Evolutionary conservation across 768 basidiomycete genomes (phyloP), one percentile per base, ranked within the genome.

Genomic region (Tephrocybe sp.): DNA sequence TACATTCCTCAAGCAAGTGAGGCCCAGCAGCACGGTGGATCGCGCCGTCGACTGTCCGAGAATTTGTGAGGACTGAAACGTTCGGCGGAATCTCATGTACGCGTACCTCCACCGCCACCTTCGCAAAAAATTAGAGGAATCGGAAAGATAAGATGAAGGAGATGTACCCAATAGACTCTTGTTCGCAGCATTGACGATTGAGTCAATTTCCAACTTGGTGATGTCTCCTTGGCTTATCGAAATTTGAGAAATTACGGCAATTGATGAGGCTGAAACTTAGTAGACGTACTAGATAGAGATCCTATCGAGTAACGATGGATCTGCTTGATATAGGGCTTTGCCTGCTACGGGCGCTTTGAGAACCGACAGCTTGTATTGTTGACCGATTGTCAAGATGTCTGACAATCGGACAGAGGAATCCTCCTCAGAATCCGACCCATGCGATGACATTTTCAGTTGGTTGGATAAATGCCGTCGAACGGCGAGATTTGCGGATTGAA

Each of bases 171-270:
- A 69, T 29, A 93, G 69, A 42, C 78, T 77, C 39, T 72, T 72
- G 60, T 92, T 92, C 5, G 90, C 91, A 11, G 91, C 91, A 59
- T 91, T 92, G 23, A 92, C 90, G 47, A 92, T 84, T 0, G 80
- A 70, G 61, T 91, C 89, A 10, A 87, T 68, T 44, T 82, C 73
- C 18, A 92, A 62, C 48, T 72, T 69, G 2, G 90, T 91, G 49
- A 93, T 91, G 64, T 91, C 86, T 21, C 87, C 88, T 60, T 87
- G 82, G 58, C 90, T 91, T 58, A 45, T 19, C 18, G 25, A 37
- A 13, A 15, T 15, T 4, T 15, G 7, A 7, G 33, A 41, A 33
- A 33, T 38, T 46, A 27, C 22, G 19, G 25, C 42, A 15, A 46
- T 50, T 18, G 42, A 30, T 46, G 37, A 37, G 38, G 42, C 29